Conservation (phyloP, 805 yeast species). For the Lipomyces starkeyi region DNA sequence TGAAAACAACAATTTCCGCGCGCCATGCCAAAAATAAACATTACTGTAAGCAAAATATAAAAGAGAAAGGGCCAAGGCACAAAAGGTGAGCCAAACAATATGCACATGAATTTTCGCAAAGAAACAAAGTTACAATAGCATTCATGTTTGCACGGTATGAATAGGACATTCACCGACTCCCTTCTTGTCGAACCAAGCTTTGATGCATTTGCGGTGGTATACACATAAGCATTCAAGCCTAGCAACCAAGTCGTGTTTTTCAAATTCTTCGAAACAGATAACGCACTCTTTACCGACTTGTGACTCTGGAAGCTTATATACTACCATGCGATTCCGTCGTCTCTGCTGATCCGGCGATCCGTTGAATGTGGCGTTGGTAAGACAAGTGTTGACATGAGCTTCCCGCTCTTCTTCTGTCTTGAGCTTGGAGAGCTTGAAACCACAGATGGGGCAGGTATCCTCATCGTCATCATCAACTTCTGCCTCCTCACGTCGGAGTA, state of each 20-base stretch:
- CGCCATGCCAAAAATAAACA: conserved; percentile 13
- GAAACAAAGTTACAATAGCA: not conserved
- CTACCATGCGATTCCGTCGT: conserved; percentile 82
- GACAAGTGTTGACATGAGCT: conserved; percentile 72
- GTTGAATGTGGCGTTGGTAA: conserved; percentile 62
- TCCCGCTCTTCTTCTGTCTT: conserved; percentile 54
- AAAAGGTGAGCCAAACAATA: not conserved
- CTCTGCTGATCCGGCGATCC: conserved; percentile 62
- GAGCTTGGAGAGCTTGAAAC: conserved; percentile 41
- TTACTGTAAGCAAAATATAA: conserved; percentile 2
- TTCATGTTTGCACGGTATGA: conserved; percentile 57
- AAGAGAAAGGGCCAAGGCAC: not conserved
- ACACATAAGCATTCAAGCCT: conserved; percentile 93
- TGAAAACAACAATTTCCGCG: conserved; percentile 4
- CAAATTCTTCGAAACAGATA: conserved; percentile 88
- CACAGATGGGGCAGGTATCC: conserved; percentile 51
- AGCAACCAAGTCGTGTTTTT: conserved; percentile 87
- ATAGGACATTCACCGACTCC: conserved; percentile 89
- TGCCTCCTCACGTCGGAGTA: conserved; percentile 22
- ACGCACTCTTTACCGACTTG: conserved; percentile 77
- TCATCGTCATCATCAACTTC: conserved; percentile 42
- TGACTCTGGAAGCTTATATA: conserved; percentile 57
- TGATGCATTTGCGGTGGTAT: conserved; percentile 89
- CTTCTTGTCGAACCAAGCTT: conserved; percentile 86
- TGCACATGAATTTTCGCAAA: not conserved